Evolutionary conservation across 345 rosid species (phyloP).

Genomic region (Eucalyptus melliodora): DNA sequence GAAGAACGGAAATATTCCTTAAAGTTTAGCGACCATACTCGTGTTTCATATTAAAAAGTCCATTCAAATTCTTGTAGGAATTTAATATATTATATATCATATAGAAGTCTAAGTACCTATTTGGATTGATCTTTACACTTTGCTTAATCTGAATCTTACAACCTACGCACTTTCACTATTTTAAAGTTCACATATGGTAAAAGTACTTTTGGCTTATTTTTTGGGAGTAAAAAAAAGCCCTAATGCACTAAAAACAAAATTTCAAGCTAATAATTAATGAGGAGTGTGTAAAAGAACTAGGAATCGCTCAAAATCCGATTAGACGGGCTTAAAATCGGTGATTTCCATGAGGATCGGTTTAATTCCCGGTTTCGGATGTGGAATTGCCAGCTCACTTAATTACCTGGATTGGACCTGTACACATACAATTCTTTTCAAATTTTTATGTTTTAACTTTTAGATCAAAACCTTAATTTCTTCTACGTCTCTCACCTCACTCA

Average conservation of each 20-base stretch:
- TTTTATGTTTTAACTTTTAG: neutral
- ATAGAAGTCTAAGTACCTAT: neutral
- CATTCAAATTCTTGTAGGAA: neutral
- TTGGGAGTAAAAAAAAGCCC: neutral
- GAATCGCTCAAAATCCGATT: accelerated
- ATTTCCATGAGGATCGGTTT: neutral
- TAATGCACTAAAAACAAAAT: neutral
- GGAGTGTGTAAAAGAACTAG: neutral
- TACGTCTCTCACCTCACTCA: neutral
- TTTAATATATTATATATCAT: neutral
- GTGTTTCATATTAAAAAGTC: neutral
- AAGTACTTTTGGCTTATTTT: neutral
- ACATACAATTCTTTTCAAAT: too few relatives aligned
- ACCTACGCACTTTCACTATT: neutral
- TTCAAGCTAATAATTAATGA: neutral
- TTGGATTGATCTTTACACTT: neutral
- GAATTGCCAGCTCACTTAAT: neutral
- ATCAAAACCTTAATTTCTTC: neutral
- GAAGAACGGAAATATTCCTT: neutral
- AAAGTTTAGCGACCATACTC: neutral
- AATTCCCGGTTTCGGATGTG: accelerated
- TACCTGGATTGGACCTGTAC: accelerated
- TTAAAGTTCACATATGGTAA: neutral
- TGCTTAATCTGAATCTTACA: neutral
- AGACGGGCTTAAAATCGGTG: accelerated